Percentiles rank a stretch among this genome's conserved stretches.
These are phyloP conservation scores for Metschnikowia kunwiensis DNA, from an alignment of 805 yeast genomes.

Conservation along the genomic window DNA sequence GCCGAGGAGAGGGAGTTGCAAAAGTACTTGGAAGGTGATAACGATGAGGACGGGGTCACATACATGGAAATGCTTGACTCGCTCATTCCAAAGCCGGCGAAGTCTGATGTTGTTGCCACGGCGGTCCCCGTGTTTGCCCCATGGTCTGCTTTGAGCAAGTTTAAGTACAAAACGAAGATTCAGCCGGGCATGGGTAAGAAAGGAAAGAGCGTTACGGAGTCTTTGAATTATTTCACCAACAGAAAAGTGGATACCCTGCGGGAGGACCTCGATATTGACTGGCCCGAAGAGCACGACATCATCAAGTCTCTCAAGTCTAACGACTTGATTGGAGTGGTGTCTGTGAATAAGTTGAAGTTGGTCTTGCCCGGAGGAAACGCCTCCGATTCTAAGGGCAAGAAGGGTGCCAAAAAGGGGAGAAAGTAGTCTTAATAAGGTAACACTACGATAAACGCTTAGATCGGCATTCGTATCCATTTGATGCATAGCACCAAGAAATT, in stretches of 20 bases:
- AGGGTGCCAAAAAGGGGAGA: constrained; percentile 23
- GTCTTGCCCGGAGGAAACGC: constrained; percentile 49
- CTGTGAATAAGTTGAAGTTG: constrained; percentile 69
- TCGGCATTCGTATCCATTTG: too few relatives aligned
- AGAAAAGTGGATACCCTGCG: constrained; percentile 45
- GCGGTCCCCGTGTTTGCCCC: constrained; percentile 91
- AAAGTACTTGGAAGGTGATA: constrained; percentile 37
- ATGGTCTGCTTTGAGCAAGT: constrained; percentile 73
- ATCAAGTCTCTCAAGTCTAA: constrained; percentile 56
- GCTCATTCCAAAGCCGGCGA: constrained; percentile 42
- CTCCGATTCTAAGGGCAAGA: constrained; percentile 14
- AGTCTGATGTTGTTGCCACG: constrained; percentile 53
- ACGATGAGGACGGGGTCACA: constrained; percentile 32
- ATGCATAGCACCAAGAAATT: too few relatives aligned
- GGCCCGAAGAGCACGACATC: constrained; percentile 66
- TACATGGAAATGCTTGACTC: constrained; percentile 46
- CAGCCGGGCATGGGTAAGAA: constrained; percentile 80
- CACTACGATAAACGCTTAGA: too few relatives aligned
- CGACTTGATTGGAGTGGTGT: constrained; percentile 64
- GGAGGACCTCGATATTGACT: constrained; percentile 53
- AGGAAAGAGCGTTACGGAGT: constrained; percentile 78
- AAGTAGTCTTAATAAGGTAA: constrained; percentile 6
- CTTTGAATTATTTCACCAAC: constrained; percentile 53
- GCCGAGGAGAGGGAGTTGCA: constrained; percentile 44
- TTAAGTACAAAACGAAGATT: constrained; percentile 77